Conservation (phyloP, 305 asterid species). For the Caryopteris hybrid region DNA sequence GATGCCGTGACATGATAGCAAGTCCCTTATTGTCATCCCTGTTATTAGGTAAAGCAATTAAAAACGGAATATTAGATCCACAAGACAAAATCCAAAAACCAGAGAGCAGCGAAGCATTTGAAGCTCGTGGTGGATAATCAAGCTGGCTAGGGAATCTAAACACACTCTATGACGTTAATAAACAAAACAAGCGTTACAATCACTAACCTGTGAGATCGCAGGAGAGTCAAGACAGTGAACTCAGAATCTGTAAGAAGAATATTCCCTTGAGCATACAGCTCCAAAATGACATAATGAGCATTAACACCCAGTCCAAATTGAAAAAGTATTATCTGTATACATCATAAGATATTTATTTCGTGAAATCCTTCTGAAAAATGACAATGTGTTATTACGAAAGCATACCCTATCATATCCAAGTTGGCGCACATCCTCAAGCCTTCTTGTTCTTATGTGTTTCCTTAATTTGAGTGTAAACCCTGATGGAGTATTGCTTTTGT, state of each 20-base stretch:
- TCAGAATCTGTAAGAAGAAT: slow-evolving; percentile 87
- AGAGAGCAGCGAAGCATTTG: not conserved
- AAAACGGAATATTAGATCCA: slow-evolving; percentile 7
- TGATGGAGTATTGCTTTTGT: slow-evolving; percentile 95
- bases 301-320: slow-evolving; percentile 90
- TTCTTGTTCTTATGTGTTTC: slow-evolving; percentile 92
- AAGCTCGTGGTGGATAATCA: not conserved
- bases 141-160: not conserved
- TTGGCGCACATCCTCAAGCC: slow-evolving; percentile 97
- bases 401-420: slow-evolving; percentile 97
- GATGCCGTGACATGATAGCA: slow-evolving; percentile 97
- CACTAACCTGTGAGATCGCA: slow-evolving; percentile 92
- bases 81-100: not conserved
- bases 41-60: slow-evolving; percentile 24
- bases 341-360: slow-evolving; percentile 10
- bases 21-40: slow-evolving; percentile 97
- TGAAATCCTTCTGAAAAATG: slow-evolving; percentile 10
- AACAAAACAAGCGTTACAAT: slow-evolving; percentile 8
- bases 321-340: slow-evolving; percentile 72
- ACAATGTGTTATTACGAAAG: slow-evolving; percentile 1
- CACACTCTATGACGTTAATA: not conserved
- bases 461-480: slow-evolving; percentile 91
- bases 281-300: slow-evolving; percentile 89
- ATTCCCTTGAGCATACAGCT: slow-evolving; percentile 98
- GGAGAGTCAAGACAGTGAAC: slow-evolving; percentile 84